phyloP scores from a whole-genome alignment of 768 basidiomycete species.

The Lentinus brumalis region DNA sequence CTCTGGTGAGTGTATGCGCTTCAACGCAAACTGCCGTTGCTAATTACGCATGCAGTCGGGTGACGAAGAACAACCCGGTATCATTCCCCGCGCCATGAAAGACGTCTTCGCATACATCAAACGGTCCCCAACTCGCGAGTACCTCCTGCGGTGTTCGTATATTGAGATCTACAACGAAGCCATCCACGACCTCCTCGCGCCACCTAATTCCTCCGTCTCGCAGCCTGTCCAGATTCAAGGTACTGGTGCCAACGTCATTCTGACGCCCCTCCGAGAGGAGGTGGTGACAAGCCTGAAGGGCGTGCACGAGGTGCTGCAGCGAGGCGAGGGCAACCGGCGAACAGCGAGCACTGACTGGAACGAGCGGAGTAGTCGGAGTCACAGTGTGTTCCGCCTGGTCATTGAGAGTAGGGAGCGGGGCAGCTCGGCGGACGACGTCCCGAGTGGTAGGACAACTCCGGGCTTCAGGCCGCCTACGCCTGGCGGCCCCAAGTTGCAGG shows the following conservation, averaged over 20 bases:
- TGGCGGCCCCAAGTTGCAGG: conserved; percentile 68
- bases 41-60: conserved; percentile 50
- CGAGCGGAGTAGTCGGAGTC: conserved; percentile 90
- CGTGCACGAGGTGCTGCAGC: conserved; percentile 79
- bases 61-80: conserved; percentile 82
- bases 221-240: conserved; percentile 79
- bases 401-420: conserved; percentile 83
- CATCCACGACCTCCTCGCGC: conserved; percentile 83
- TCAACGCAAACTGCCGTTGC: neutral
- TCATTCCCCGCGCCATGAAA: conserved; percentile 90
- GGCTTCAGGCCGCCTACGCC: conserved; percentile 51
- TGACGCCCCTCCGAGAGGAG: conserved; percentile 84
- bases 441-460: conserved; percentile 54
- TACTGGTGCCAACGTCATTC: conserved; percentile 56
- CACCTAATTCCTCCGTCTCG: conserved; percentile 51
- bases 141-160: conserved; percentile 93
- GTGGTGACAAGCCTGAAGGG: conserved; percentile 90
- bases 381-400: conserved; percentile 91
- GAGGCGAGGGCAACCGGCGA: conserved; percentile 85
- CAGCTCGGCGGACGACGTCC: conserved; percentile 38
- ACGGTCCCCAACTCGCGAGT: conserved; percentile 77
- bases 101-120: conserved; percentile 89
- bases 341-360: conserved; percentile 99
- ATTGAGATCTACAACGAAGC: conserved; percentile 97
- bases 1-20: conserved; percentile 42